Evolutionary conservation across 371 early-diverging fungal species (phyloP).

Genomic region (Smittium culicis): DNA sequence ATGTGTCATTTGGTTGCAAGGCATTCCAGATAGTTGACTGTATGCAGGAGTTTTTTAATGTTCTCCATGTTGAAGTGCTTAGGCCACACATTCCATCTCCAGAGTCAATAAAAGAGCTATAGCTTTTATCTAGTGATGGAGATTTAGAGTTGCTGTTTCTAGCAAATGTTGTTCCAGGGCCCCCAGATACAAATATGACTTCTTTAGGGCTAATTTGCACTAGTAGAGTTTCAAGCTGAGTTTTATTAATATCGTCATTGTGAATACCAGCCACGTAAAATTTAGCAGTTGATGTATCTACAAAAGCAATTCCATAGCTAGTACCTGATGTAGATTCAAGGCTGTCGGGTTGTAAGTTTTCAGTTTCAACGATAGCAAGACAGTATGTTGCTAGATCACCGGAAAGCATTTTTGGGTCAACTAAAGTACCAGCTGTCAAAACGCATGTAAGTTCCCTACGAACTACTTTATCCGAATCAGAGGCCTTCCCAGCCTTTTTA

Average conservation of each 20-base stretch:
- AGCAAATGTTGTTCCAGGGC: constrained; percentile 19
- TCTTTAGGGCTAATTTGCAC: constrained; percentile 84
- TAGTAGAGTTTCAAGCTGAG: constrained; percentile 81
- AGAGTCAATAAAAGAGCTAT: constrained; percentile 13
- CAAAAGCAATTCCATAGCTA: constrained; percentile 74
- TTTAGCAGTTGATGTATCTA: constrained; percentile 89
- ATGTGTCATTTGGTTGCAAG: constrained; percentile 60
- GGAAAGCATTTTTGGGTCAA: constrained; percentile 75
- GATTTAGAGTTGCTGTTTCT: constrained; percentile 8
- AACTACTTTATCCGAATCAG: constrained; percentile 62
- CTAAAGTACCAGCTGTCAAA: constrained; percentile 89
- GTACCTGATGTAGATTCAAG: constrained; percentile 4
- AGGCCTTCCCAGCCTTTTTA: constrained; percentile 12
- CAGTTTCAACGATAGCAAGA: constrained; percentile 68
- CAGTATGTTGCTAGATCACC: constrained; percentile 83
- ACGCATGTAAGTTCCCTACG: constrained; percentile 88
- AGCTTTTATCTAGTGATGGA: neutral
- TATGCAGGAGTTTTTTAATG: constrained; percentile 49
- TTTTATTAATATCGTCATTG: constrained; percentile 73
- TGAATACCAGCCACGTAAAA: constrained; percentile 61
- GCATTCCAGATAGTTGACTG: constrained; percentile 36
- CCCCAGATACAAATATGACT: constrained; percentile 43
- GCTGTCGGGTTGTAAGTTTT: constrained; percentile 4
- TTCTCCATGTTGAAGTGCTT: constrained; percentile 44
- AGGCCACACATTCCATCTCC: constrained; percentile 42